Conservation (phyloP, 345 rosid genomes). For the Eucalyptus sideroxylon region DNA sequence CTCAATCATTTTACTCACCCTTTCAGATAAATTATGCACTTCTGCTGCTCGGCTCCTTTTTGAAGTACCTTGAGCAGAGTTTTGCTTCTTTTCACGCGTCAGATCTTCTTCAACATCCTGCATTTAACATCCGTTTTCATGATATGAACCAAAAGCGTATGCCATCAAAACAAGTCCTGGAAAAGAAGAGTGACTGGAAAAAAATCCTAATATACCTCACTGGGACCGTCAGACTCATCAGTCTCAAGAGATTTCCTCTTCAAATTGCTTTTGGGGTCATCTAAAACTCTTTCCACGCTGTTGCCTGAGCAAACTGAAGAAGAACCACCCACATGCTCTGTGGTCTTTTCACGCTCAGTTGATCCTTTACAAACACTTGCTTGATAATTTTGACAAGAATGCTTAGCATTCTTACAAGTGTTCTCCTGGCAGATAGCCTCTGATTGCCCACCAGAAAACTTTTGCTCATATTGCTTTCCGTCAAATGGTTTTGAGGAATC, state of each 20-base stretch:
- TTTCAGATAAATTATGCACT: conserved; percentile 93
- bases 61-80: conserved; percentile 27
- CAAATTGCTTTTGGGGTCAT: conserved; percentile 32
- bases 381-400: background rate
- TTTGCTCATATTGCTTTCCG: background rate
- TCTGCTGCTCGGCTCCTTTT: conserved; percentile 91
- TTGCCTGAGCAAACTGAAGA: conserved; percentile 84
- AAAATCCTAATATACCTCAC: conserved; percentile 46
- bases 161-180: background rate
- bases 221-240: conserved; percentile 53
- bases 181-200: background rate
- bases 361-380: conserved; percentile 25
- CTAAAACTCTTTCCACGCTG: conserved; percentile 41
- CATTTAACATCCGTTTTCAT: background rate
- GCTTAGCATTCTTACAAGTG: conserved; percentile 7
- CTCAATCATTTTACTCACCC: conserved; percentile 44
- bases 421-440: conserved; percentile 18
- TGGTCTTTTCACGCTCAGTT: conserved; percentile 36
- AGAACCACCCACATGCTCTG: conserved; percentile 34
- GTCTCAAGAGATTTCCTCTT: conserved; percentile 50
- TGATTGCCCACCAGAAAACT: conserved; percentile 11
- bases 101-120: conserved; percentile 78
- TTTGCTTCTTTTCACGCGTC: conserved; percentile 24
- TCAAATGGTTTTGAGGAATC: background rate
- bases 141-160: background rate